Conservation (phyloP, 2,329 filamentous ascomycete species). For the Xylaria sp. region DNA sequence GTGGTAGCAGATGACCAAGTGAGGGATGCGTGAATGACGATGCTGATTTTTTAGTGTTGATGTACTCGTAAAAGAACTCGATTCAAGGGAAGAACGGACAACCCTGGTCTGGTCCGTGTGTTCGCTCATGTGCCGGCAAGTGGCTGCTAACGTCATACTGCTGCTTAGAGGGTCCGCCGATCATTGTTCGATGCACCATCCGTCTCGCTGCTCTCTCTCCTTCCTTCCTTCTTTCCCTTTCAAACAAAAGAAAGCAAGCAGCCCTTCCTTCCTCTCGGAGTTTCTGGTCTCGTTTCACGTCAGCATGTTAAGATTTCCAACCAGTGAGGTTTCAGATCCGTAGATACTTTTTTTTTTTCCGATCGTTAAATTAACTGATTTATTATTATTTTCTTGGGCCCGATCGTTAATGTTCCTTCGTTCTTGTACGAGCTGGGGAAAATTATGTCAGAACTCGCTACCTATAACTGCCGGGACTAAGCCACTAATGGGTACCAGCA, state of each 20-base stretch:
- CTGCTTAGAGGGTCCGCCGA: slow-evolving; percentile 8
- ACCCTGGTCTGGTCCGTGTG: background rate
- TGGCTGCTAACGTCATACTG: slow-evolving; percentile 12
- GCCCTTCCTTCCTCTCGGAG: no score
- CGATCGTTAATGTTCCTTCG: no score
- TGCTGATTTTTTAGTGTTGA: background rate
- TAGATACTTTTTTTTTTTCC: no score
- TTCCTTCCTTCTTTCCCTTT: background rate
- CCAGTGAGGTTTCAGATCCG: no score
- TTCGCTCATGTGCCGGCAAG: background rate
- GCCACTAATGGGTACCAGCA: background rate
- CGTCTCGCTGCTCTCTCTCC: no score
- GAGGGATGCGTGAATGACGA: background rate
- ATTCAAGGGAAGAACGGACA: background rate
- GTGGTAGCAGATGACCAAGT: slow-evolving; percentile 2
- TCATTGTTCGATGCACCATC: slow-evolving; percentile 6
- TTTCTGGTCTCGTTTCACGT: no score
- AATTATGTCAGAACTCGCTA: background rate
- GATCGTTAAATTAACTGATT: no score
- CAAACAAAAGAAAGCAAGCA: background rate
- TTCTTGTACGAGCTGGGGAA: background rate
- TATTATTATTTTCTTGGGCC: no score
- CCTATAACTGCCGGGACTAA: no score
- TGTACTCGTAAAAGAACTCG: background rate
- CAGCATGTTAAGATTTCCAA: no score